phyloP scores from a whole-genome alignment of 1,284 basidiomycete species.

The Rhodofomes roseus region DNA sequence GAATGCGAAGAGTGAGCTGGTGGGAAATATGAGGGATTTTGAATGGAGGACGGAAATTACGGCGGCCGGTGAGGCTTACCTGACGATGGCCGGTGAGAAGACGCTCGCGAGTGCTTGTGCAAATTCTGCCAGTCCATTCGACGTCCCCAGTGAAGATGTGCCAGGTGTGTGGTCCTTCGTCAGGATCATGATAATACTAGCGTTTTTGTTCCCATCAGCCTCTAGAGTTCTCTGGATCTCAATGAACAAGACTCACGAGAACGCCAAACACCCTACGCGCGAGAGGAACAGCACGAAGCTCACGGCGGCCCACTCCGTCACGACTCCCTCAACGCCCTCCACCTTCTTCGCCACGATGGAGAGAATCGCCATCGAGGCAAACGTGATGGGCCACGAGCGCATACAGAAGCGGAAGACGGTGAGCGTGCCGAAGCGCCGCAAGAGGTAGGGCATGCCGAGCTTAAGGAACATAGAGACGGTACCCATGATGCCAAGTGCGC shows the following conservation, averaged over 20 bases:
- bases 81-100: conserved; percentile 48
- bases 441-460: conserved; percentile 32
- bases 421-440: conserved; percentile 30
- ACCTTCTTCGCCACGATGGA: conserved; percentile 22
- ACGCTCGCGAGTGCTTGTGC: conserved; percentile 52
- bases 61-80: conserved; percentile 9
- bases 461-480: conserved; percentile 35
- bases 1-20: conserved; percentile 44
- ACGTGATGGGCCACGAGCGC: conserved; percentile 33
- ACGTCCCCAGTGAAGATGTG: conserved; percentile 50
- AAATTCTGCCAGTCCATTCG: conserved; percentile 63
- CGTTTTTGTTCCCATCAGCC: conserved; percentile 1
- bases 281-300: conserved; percentile 30
- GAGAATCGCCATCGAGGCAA: conserved; percentile 32
- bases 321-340: conserved; percentile 15
- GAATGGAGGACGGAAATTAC: neutral
- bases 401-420: conserved; percentile 31
- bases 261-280: conserved; percentile 33
- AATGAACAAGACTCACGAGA: conserved; percentile 29
- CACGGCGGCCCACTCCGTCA: conserved; percentile 31
- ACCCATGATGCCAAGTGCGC: conserved; percentile 44
- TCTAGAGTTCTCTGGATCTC: neutral
- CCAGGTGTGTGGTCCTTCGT: conserved; percentile 51
- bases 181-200: conserved; percentile 58
- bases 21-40: neutral